Percentiles rank a stretch among this genome's conserved stretches.
These are phyloP conservation scores for Nitzschia putrida DNA, from an alignment of 108 stramenopile species.

Conservation along the genomic window DNA sequence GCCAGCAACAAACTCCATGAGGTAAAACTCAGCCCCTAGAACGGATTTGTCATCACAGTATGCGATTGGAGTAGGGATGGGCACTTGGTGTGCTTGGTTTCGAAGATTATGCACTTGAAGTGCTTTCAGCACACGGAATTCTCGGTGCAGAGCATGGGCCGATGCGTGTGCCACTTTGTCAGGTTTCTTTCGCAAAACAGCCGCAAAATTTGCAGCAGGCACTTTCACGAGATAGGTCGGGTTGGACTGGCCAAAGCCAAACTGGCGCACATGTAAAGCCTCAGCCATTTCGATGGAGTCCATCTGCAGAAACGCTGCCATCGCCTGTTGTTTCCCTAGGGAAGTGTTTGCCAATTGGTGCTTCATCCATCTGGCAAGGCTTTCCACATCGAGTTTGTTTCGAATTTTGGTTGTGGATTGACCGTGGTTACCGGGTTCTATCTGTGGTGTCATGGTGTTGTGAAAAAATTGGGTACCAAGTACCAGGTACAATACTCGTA, in stretches of 20 bases:
- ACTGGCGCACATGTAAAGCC: slow-evolving; percentile 61
- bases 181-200: slow-evolving; percentile 89
- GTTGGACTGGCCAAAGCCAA: slow-evolving; percentile 95
- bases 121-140: slow-evolving; percentile 86
- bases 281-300: slow-evolving; percentile 3
- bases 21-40: slow-evolving; percentile 93
- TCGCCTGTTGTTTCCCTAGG: slow-evolving; percentile 4
- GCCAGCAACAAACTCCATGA: slow-evolving; percentile 93
- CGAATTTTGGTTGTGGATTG: slow-evolving; percentile 68
- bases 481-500: too few species aligned
- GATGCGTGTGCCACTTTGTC: slow-evolving; percentile 81
- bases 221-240: slow-evolving; percentile 89
- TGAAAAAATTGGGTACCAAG: too few species aligned
- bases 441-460: background rate
- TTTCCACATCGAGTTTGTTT: slow-evolving; percentile 46
- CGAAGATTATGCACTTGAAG: slow-evolving; percentile 64
- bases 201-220: slow-evolving; percentile 2
- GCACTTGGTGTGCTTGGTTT: slow-evolving; percentile 51
- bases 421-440: slow-evolving; percentile 24
- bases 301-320: slow-evolving; percentile 4
- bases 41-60: slow-evolving; percentile 82
- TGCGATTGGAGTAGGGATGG: slow-evolving; percentile 78
- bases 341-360: slow-evolving; percentile 23
- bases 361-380: slow-evolving; percentile 60
- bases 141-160: slow-evolving; percentile 95